Base-by-base conservation (phyloP, 2,329 filamentous ascomycete species). In the Hymenoscyphus infarciens region DNA sequence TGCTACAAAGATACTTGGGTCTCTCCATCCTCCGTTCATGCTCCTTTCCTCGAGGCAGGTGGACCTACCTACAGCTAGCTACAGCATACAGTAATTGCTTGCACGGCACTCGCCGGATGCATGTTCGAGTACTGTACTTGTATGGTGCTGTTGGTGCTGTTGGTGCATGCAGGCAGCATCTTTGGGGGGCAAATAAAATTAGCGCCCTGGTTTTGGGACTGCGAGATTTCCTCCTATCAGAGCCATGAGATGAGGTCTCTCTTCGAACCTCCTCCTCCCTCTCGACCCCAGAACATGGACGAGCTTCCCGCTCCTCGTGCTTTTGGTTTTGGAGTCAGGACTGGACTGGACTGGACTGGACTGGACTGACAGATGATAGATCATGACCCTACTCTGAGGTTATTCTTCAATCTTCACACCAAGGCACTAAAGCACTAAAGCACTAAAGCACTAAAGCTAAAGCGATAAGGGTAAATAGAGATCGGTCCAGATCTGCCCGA, bases 171-270 rank as follows among this genome's bases (percentile, higher is more conserved):
- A 49, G 42, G 42, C 42, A 49, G 19, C 19, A 25, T 22, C 19
- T 3, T 22, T 3, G 13, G 19, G 57, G 57, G 57, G 45, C 25
- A 56, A 66, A 64, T 64, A 45, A 63, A 52, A 64, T 67, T 70
- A 70, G 66, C 68, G 68, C 68, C 67, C 65, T 65, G 59, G 45
- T 49, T 62, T 61, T 59, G 55, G 39, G 1, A 52, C 59, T 35
- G 56, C 61, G 60, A 57, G 55, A 42, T 63, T 65, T 42, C 64
- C 59, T 63, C 68, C 68, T 67, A 68, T 68, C 65, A 68, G 49
- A 61, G 27, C 58, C 38, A 31, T 56, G 62, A 55, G 60, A 31
- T 56, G 62, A 55, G 60, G 54, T 39, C 10, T 59, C 60, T 59
- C 62, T 57, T 57, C 39, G 22, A 31, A 29, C 25, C 54, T 42